These are phyloP conservation scores for Raffaelea ambrosiae DNA, from an alignment of 2,329 filamentous ascomycete species.

Conservation along the genomic window DNA sequence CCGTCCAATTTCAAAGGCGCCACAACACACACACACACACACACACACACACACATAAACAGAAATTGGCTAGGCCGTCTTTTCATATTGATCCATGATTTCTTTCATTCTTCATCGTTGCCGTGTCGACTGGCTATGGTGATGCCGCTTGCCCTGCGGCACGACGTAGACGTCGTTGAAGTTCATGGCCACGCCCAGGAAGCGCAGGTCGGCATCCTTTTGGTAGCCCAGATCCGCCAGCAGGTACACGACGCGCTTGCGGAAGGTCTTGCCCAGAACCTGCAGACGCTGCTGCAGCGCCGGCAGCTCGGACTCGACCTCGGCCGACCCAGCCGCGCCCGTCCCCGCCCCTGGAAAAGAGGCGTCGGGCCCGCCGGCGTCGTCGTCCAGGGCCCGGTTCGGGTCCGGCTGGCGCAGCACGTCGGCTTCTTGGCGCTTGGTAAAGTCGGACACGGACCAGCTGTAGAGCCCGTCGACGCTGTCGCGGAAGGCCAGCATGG, in stretches of 20 bases:
- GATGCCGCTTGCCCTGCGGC: slow-evolving; percentile 11
- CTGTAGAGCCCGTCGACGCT: slow-evolving; percentile 90
- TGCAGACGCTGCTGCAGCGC: slow-evolving; percentile 66
- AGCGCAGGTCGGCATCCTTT: slow-evolving; percentile 89
- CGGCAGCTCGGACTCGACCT: slow-evolving; percentile 59
- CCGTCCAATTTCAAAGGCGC: no score
- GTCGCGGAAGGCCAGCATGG: slow-evolving; percentile 91
- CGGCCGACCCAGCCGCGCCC: slow-evolving; percentile 34
- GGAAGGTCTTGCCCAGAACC: slow-evolving; percentile 68
- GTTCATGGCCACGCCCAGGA: slow-evolving; percentile 95
- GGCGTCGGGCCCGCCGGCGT: slow-evolving; percentile 43
- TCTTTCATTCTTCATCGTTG: not conserved
- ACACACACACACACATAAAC: no score
- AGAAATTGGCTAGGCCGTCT: no score
- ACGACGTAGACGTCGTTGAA: slow-evolving; percentile 91
- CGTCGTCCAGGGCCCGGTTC: slow-evolving; percentile 28
- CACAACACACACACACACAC: no score
- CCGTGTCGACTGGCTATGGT: slow-evolving; percentile 1
- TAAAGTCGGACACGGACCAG: slow-evolving; percentile 92
- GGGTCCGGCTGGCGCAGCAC: slow-evolving; percentile 41
- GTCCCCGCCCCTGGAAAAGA: slow-evolving; percentile 10
- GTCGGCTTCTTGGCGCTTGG: slow-evolving; percentile 74
- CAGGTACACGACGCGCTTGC: slow-evolving; percentile 66
- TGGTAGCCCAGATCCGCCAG: slow-evolving; percentile 89
- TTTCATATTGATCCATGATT: not conserved